Conservation (phyloP, 257 asterid genomes). For the Penstemon eatonii region DNA sequence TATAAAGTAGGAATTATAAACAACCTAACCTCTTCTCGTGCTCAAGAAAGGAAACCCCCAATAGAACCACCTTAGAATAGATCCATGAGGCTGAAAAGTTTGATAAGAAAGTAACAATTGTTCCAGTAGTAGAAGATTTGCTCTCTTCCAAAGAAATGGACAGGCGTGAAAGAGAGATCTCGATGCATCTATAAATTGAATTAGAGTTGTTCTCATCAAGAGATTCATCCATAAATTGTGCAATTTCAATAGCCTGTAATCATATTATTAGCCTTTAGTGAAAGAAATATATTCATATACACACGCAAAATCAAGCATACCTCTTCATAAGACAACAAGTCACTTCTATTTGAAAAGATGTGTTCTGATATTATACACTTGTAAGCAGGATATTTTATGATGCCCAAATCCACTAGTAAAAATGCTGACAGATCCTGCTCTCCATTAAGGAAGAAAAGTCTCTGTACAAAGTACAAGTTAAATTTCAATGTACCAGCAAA, state of each 20-base stretch:
- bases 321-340: conserved; percentile 85
- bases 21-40: conserved; percentile 68
- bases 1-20: conserved; percentile 14
- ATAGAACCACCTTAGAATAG: conserved; percentile 81
- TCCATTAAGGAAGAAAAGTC: conserved; percentile 96
- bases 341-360: conserved; percentile 57
- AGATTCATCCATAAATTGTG: conserved; percentile 82
- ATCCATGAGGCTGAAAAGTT: conserved; percentile 80
- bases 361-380: conserved; percentile 65
- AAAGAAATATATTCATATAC: conserved; percentile 10
- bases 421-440: conserved; percentile 92
- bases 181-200: conserved; percentile 70
- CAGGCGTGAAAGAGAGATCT: conserved; percentile 54
- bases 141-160: conserved; percentile 40
- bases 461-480: conserved; percentile 46
- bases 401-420: conserved; percentile 84
- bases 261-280: conserved; percentile 24
- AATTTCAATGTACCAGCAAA: conserved; percentile 28
- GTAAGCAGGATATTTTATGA: conserved; percentile 82
- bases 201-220: conserved; percentile 61
- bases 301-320: conserved; percentile 39
- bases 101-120: conserved; percentile 50
- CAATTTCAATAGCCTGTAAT: conserved; percentile 80
- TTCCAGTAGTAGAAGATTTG: conserved; percentile 42
- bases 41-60: conserved; percentile 91